Evolutionary conservation across 169 alveolate species (phyloP), one percentile per base, ranked within the genome.

Genomic region (Eimeria maxima): DNA sequence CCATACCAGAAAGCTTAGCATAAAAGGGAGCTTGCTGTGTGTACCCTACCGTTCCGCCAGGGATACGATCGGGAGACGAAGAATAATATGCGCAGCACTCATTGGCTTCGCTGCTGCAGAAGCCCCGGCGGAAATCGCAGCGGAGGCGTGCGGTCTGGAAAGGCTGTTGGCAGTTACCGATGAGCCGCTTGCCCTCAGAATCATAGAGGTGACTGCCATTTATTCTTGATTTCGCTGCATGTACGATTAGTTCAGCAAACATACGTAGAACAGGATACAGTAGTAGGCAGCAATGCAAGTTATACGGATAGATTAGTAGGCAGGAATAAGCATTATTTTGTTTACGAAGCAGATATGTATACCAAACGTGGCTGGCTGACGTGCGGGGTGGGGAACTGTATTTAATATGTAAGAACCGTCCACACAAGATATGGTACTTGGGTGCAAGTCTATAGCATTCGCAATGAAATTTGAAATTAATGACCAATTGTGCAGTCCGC

Each of bases 51-150:
- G 29, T 22, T 81, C 18, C 14, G 65, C 53, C 20, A 81, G 90
- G 53, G 50, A 53, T 22, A n/a, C 3, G 55, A 53, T 29, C 44
- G 11, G n/a, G 65, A 86, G 24, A 24, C 57, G 78, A 38, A 57
- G 50, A 13, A 14, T 10, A 18, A 53, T 20, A 38, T 86, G 80
- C 45, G 93, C 93, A 42, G 78, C 74, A 8, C 22, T 86, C 53
- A 57, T 86, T 47, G 78, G 57, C 14, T 86, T 86, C 78, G 93
- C 93, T 22, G 93, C 93, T 86, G 74, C 80, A 16, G 78, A 86
- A 5, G 76, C 57, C 33, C 67, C 90, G 18, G 50, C 73, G 27
- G 90, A 81, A 50, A 53, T 81, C 29, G 90, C 90, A 14, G 90
- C 90, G 11, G 74, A 50, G 73, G 90, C 90, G 6, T 81, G 90